Base-by-base conservation (phyloP, 352 stramenopile genomes). In the Pythium apleroticum region DNA sequence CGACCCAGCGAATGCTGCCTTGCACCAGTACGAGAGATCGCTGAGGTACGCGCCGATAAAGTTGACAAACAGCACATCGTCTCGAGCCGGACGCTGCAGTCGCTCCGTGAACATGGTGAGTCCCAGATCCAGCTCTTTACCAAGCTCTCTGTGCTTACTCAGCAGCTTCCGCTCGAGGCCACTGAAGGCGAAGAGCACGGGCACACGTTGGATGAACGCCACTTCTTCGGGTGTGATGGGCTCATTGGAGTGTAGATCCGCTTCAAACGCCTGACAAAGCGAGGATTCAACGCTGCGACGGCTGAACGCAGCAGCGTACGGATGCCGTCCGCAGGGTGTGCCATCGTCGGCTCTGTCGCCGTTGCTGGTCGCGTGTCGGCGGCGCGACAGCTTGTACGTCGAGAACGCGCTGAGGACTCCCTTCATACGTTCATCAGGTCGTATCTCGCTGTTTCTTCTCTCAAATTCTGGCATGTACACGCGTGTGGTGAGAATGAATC, bases 1-100 rank as follows among this genome's bases (percentile, higher is more conserved):
- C 45, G 20, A 8, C 69, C 66, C 57, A 84, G 58, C 39, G 17
- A 61, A 62, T 11, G 33, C 60, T 0, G 61, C 63, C 15, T 70
- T 75, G 45, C 74, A 89, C 84, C 81, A 93, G 43, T 67, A 76
- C 20, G 72, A 80, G 19, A 84, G 74, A 68, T 93, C 79, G 45
- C 72, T 85, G 20, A 91, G 46, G 33, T 89, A 76, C 10, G 86
- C 84, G n/a, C 76, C 73, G 22, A 93, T 67, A 41, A 95, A 95
- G n/a, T 72, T 76, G 19, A 86, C 72, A 7, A 78, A 73, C 24
- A 89, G 75, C 15, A 93, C 65, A 14, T 91, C 82, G 57, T 93
- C 84, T 27, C 80, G 76, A 1, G 71, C 73, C 0, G 84, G 78
- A 0, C 74, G 77, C 31, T 69, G 74, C 20, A 95, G 59, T 4